Conservation (phyloP, 306 rosid genomes). For the Urtica urens region DNA sequence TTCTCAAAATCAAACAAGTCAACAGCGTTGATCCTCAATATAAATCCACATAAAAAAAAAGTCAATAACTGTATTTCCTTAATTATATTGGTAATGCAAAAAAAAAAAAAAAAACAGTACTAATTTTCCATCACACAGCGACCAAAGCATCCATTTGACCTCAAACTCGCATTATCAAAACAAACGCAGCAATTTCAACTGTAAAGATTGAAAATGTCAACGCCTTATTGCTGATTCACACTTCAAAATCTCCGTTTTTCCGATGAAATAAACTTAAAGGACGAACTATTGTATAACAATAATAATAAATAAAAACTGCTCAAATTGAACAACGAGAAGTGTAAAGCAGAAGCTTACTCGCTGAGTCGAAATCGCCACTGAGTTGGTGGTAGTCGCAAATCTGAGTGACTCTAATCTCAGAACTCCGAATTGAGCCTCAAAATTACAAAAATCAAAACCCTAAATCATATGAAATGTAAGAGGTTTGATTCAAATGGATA, state of each 20-base stretch:
- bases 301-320: slow-evolving; percentile 19
- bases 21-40: slow-evolving; percentile 1
- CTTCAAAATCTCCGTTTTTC: slow-evolving; percentile 10
- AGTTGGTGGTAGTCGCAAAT: slow-evolving; percentile 35
- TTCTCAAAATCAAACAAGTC: slow-evolving; percentile 20
- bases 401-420: slow-evolving; percentile 29
- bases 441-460: slow-evolving; percentile 18
- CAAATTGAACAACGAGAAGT: slow-evolving; percentile 11
- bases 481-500: slow-evolving; percentile 32
- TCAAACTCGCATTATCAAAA: slow-evolving; percentile 18
- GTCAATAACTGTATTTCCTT: slow-evolving; percentile 9
- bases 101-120: no score
- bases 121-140: slow-evolving; percentile 11
- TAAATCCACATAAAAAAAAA: slow-evolving; percentile 5
- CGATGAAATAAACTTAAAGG: slow-evolving; percentile 12
- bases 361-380: slow-evolving; percentile 35
- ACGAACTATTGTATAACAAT: no score
- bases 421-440: slow-evolving; percentile 10
- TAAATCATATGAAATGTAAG: slow-evolving; percentile 26
- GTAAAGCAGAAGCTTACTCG: slow-evolving; percentile 25
- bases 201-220: slow-evolving; percentile 19
- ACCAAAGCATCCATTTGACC: slow-evolving; percentile 14
- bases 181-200: slow-evolving; percentile 12
- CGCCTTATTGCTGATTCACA: slow-evolving; percentile 21
- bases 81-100: slow-evolving; percentile 16